phyloP scores from a whole-genome alignment of 768 basidiomycete species.

The Tricholoma furcatifolium region DNA sequence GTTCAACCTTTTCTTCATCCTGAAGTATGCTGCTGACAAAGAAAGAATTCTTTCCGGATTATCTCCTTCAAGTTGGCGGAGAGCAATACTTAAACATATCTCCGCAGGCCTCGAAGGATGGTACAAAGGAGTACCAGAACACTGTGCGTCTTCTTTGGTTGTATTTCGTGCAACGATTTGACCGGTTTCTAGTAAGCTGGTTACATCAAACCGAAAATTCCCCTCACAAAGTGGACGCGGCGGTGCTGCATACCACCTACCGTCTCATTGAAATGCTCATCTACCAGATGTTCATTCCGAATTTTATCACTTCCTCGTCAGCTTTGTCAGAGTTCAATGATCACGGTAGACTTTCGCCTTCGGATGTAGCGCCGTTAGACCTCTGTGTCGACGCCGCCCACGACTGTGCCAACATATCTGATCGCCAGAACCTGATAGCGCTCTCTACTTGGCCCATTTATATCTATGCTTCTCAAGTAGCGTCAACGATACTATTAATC shows the following conservation, averaged over 20 bases:
- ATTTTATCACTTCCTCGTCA: slow-evolving; percentile 14
- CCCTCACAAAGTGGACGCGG: slow-evolving; percentile 54
- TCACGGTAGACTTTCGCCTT: slow-evolving; percentile 19
- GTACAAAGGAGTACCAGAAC: slow-evolving; percentile 65
- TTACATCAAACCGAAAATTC: slow-evolving; percentile 47
- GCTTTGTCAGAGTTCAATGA: not conserved
- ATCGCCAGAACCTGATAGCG: slow-evolving; percentile 45
- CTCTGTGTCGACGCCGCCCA: slow-evolving; percentile 62
- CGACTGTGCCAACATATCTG: slow-evolving; percentile 58
- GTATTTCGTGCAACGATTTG: not conserved
- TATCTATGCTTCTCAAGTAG: slow-evolving; percentile 46
- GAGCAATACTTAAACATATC: slow-evolving; percentile 62
- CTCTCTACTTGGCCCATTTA: slow-evolving; percentile 41
- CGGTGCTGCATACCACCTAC: slow-evolving; percentile 56
- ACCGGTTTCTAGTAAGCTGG: slow-evolving; percentile 50
- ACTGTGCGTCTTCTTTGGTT: slow-evolving; percentile 43
- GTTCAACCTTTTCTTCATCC: not conserved
- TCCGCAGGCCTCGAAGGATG: slow-evolving; percentile 72
- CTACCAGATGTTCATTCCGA: slow-evolving; percentile 55
- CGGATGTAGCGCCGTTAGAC: slow-evolving; percentile 48
- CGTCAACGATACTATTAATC: slow-evolving; percentile 52
- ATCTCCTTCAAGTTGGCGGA: slow-evolving; percentile 50
- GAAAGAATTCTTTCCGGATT: slow-evolving; percentile 53
- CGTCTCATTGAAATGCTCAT: slow-evolving; percentile 65
- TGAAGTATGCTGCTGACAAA: slow-evolving; percentile 72